Evolutionary conservation across 2,329 filamentous ascomycete genomes (phyloP).

Genomic region (Calycina herbarum): DNA sequence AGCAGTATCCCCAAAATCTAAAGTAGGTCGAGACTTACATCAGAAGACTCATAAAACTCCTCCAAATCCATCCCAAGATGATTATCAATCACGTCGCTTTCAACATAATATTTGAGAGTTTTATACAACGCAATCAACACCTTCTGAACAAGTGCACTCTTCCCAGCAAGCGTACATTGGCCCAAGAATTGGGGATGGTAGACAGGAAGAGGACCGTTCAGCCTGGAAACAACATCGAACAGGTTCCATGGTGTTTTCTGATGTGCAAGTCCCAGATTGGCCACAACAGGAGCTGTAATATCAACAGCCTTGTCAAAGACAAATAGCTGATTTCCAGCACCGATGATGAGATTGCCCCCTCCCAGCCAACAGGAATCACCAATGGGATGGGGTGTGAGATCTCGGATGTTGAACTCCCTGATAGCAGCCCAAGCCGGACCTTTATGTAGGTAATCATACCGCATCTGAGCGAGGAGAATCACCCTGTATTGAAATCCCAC

Average conservation of each 20-base stretch:
- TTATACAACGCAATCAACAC: slow-evolving; percentile 73
- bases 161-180: slow-evolving; percentile 82
- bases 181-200: slow-evolving; percentile 92
- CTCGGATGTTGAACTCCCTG: slow-evolving; percentile 76
- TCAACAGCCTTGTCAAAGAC: slow-evolving; percentile 77
- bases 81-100: slow-evolving; percentile 78
- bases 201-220: slow-evolving; percentile 84
- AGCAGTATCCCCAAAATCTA: background rate
- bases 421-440: slow-evolving; percentile 88
- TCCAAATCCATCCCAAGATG: slow-evolving; percentile 67
- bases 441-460: slow-evolving; percentile 87
- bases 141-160: slow-evolving; percentile 67
- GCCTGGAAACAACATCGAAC: slow-evolving; percentile 76
- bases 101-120: slow-evolving; percentile 77
- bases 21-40: slow-evolving; percentile 24
- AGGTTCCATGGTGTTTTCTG: slow-evolving; percentile 52
- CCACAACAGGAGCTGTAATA: slow-evolving; percentile 42
- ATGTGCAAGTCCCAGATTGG: slow-evolving; percentile 29
- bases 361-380: slow-evolving; percentile 91
- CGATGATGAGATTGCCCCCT: slow-evolving; percentile 81
- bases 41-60: slow-evolving; percentile 52
- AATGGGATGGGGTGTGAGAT: slow-evolving; percentile 84
- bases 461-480: slow-evolving; percentile 78
- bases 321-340: slow-evolving; percentile 88
- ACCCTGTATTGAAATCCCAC: slow-evolving; percentile 91